Evolutionary conservation across 2,329 filamentous ascomycete genomes (phyloP).

Genomic region (Aphanocladium album): DNA sequence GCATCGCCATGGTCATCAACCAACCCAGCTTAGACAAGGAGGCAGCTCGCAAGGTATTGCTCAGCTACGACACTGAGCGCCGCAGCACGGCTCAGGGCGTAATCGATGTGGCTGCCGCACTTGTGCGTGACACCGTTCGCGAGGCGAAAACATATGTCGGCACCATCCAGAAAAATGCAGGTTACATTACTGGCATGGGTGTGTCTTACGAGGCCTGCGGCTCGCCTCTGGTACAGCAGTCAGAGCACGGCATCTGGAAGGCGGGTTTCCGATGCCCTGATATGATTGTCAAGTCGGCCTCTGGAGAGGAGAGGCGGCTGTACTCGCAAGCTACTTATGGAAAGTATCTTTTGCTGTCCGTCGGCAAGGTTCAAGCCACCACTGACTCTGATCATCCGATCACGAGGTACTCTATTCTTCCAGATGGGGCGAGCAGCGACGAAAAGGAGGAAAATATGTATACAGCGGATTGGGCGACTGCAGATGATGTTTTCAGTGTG

Average conservation of each 20-base stretch:
- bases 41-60: conserved; percentile 26
- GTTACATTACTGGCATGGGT: conserved; percentile 44
- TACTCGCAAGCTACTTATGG: conserved; percentile 30
- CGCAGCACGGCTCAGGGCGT: conserved; percentile 39
- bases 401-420: conserved; percentile 3
- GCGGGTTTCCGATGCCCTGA: conserved; percentile 35
- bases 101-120: conserved; percentile 40
- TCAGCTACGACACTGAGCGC: conserved; percentile 41
- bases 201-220: conserved; percentile 32
- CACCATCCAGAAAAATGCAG: conserved; percentile 43
- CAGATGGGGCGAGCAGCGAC: neutral
- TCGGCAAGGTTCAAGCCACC: conserved; percentile 9
- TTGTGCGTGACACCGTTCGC: conserved; percentile 40
- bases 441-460: conserved; percentile 19
- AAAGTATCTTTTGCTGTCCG: conserved; percentile 25
- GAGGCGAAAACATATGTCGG: conserved; percentile 41
- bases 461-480: conserved; percentile 25
- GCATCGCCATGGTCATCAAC: conserved; percentile 32
- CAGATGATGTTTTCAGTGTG: conserved; percentile 25
- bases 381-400: neutral
- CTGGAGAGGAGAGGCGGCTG: conserved; percentile 21
- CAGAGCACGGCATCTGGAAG: conserved; percentile 31
- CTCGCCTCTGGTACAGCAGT: conserved; percentile 31
- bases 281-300: conserved; percentile 21
- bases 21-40: conserved; percentile 19